Percentiles rank a stretch among this genome's conserved stretches.
Conservation (phyloP, 2,329 filamentous ascomycete genomes). For the Ophiocordyceps camponoti-leonardi region DNA sequence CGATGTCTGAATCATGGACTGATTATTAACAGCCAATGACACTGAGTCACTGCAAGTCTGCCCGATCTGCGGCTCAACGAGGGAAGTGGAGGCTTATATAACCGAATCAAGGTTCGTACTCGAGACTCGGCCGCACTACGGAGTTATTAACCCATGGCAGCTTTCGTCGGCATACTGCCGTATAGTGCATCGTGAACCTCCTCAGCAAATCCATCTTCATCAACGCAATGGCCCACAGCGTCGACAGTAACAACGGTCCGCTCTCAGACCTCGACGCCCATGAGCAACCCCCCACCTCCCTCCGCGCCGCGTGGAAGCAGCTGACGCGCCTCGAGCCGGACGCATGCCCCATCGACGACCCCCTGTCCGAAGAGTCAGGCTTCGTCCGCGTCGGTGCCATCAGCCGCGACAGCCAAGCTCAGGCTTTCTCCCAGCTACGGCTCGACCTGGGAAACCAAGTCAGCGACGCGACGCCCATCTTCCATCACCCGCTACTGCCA, state of each 20-base stretch:
- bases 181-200: no score
- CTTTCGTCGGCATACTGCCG: no score
- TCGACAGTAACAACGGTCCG: neutral
- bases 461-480: slow-evolving; percentile 29
- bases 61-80: no score
- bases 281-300: slow-evolving; percentile 53
- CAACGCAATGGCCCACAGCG: slow-evolving; percentile 8
- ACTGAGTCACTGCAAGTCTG: no score
- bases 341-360: slow-evolving; percentile 39
- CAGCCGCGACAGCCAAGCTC: slow-evolving; percentile 20
- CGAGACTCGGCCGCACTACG: no score
- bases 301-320: slow-evolving; percentile 59
- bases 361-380: slow-evolving; percentile 18
- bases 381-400: slow-evolving; percentile 30
- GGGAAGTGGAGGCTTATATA: no score
- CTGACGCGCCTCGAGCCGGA: slow-evolving; percentile 44
- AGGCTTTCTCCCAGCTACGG: slow-evolving; percentile 25
- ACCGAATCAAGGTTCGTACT: no score
- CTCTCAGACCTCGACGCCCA: slow-evolving; percentile 49
- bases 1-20: neutral
- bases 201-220: no score
- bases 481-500: slow-evolving; percentile 49
- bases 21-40: no score
- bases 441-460: slow-evolving; percentile 13
- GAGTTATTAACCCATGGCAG: no score